phyloP scores from a whole-genome alignment of 2,329 filamentous ascomycete species.

The Fusarium floridanum region DNA sequence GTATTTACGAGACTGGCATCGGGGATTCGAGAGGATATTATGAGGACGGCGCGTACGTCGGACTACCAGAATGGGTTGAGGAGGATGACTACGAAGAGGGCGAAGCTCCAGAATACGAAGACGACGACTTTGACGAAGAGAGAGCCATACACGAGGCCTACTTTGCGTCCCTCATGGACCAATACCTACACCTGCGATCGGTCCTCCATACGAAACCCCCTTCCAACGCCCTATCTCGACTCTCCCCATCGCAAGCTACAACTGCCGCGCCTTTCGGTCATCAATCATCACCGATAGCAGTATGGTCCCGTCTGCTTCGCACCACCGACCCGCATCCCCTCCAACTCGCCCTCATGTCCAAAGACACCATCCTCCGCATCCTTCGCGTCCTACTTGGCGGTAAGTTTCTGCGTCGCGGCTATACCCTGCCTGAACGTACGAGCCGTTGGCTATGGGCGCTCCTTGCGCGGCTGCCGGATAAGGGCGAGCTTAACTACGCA shows the following conservation, averaged over 20 bases:
- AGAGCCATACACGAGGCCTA: conserved; percentile 72
- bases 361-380: conserved; percentile 74
- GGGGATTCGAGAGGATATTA: conserved; percentile 75
- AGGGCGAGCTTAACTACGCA: conserved; percentile 79
- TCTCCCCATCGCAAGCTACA: conserved; percentile 67
- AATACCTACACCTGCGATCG: conserved; percentile 75
- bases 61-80: conserved; percentile 61
- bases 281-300: conserved; percentile 61
- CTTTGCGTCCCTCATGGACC: conserved; percentile 72
- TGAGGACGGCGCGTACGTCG: conserved; percentile 83
- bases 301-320: conserved; percentile 67
- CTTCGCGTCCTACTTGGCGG: conserved; percentile 75
- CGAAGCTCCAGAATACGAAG: conserved; percentile 41
- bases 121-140: conserved; percentile 41
- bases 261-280: conserved; percentile 68
- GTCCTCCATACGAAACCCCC: conserved; percentile 70
- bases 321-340: conserved; percentile 68
- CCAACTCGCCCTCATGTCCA: conserved; percentile 74
- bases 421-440: conserved; percentile 72
- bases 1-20: conserved; percentile 62
- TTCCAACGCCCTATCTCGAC: conserved; percentile 61
- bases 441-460: conserved; percentile 90
- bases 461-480: conserved; percentile 79
- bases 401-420: conserved; percentile 72
- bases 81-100: conserved; percentile 47